A percentile compares a stretch with the other conserved stretches of the same genome.
These are phyloP conservation scores for Aegilops longissima DNA, from an alignment of 176 grass and related monocot genomes.

Conservation along the genomic window DNA sequence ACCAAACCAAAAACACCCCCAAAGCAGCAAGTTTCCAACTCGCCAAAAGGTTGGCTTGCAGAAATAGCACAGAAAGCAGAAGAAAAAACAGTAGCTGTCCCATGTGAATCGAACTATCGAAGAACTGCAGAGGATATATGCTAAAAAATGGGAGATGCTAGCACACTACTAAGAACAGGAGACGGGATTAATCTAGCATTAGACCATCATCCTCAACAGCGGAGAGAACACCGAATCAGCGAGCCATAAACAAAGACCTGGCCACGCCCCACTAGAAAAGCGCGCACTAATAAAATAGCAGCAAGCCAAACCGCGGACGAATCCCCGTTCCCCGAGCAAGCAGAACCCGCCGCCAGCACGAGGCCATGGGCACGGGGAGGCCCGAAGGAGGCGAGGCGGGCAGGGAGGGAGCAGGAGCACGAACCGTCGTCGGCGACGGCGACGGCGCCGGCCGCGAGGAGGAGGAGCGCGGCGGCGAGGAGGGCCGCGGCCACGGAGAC, in stretches of 20 bases:
- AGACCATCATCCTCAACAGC: background rate
- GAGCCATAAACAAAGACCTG: slow-evolving; percentile 46
- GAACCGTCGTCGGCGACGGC: slow-evolving; percentile 36
- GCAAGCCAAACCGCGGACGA: background rate
- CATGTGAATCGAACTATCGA: background rate
- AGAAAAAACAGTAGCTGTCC: background rate
- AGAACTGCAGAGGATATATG: background rate
- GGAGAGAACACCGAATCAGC: background rate
- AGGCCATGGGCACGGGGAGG: background rate
- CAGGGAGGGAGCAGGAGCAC: background rate
- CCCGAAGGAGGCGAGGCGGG: background rate
- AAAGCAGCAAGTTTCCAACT: background rate
- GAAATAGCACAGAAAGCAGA: background rate
- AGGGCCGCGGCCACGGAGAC: background rate
- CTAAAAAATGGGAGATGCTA: background rate
- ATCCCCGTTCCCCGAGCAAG: background rate
- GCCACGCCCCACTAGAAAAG: background rate
- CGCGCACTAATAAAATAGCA: slow-evolving; percentile 27
- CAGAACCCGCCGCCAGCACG: background rate
- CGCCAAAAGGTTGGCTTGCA: background rate
- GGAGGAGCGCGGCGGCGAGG: slow-evolving; percentile 14
- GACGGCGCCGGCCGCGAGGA: slow-evolving; percentile 3
- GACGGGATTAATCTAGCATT: slow-evolving; percentile 31
- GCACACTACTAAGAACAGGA: slow-evolving; percentile 13
- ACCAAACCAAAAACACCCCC: background rate